Percentiles rank a stretch among this genome's conserved stretches.
phyloP scores from a whole-genome alignment of 1,139 yeast genomes.

The Zygoascus meyerae region DNA sequence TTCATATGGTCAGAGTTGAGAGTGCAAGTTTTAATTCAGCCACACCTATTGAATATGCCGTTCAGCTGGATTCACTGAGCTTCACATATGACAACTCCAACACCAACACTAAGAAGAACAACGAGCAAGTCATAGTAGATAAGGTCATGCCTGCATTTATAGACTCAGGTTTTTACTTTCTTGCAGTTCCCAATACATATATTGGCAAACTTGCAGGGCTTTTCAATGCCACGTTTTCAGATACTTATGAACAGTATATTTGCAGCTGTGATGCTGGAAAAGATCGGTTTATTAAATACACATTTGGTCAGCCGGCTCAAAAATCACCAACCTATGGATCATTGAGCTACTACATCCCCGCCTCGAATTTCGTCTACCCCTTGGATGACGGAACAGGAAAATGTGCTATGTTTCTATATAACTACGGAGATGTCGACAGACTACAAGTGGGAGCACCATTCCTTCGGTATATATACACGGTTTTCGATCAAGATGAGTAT shows the following conservation, averaged over 20 bases:
- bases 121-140: slow-evolving; percentile 11
- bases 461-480: slow-evolving; percentile 49
- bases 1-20: slow-evolving; percentile 24
- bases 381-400: slow-evolving; percentile 12
- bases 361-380: slow-evolving; percentile 12
- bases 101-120: slow-evolving; percentile 4
- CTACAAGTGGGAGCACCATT: slow-evolving; percentile 49
- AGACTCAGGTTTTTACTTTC: slow-evolving; percentile 37
- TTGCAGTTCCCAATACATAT: slow-evolving; percentile 14
- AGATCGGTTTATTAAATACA: slow-evolving; percentile 4
- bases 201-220: slow-evolving; percentile 8
- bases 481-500: slow-evolving; percentile 47
- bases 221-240: slow-evolving; percentile 14
- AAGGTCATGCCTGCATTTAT: slow-evolving; percentile 25
- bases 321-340: neutral
- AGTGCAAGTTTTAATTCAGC: slow-evolving; percentile 8
- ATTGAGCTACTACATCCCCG: slow-evolving; percentile 17
- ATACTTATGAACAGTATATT: slow-evolving; percentile 13
- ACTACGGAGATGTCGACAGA: slow-evolving; percentile 12
- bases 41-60: slow-evolving; percentile 16
- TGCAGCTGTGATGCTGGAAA: slow-evolving; percentile 8
- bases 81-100: neutral
- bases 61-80: slow-evolving; percentile 13
- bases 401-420: slow-evolving; percentile 14
- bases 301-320: slow-evolving; percentile 8